Conservation (phyloP, 805 yeast species). For the Candida sonorensis region DNA sequence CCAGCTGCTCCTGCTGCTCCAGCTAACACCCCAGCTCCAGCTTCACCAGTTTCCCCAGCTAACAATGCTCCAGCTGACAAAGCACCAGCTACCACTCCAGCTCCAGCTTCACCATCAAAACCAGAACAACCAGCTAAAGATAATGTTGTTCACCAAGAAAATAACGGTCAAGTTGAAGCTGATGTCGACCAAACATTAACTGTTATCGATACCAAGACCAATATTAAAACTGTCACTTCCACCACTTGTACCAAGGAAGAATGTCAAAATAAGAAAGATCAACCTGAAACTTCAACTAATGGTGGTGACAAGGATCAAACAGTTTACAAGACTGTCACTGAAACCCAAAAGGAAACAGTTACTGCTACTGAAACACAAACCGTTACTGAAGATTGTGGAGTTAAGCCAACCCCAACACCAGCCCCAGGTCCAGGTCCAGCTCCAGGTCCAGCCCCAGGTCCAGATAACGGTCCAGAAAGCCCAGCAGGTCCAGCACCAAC, state of each 20-base stretch:
- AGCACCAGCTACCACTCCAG: slow-evolving; percentile 4
- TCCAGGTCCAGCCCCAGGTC: slow-evolving; percentile 11
- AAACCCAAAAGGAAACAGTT: neutral
- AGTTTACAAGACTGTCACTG: too few species aligned
- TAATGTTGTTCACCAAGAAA: neutral
- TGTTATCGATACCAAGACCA: neutral
- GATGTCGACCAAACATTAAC: neutral
- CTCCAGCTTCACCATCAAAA: slow-evolving; percentile 2
- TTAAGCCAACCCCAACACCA: slow-evolving; percentile 13
- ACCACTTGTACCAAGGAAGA: slow-evolving; percentile 2
- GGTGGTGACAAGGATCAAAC: too few species aligned
- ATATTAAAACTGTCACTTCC: neutral
- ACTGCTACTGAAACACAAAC: neutral
- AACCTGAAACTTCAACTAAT: too few species aligned
- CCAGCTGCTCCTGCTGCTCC: slow-evolving; percentile 5
- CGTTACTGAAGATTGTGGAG: too few species aligned
- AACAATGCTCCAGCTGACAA: neutral
- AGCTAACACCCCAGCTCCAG: slow-evolving; percentile 13
- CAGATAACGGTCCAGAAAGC: too few species aligned
- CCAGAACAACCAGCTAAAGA: neutral
- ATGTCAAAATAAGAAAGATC: neutral
- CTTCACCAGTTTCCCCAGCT: slow-evolving; percentile 18
- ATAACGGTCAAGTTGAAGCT: slow-evolving; percentile 1
- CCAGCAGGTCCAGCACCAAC: too few species aligned
- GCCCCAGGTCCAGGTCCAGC: slow-evolving; percentile 15